Conservation (phyloP, 2,329 filamentous ascomycete species). For the Penicillium sp. region DNA sequence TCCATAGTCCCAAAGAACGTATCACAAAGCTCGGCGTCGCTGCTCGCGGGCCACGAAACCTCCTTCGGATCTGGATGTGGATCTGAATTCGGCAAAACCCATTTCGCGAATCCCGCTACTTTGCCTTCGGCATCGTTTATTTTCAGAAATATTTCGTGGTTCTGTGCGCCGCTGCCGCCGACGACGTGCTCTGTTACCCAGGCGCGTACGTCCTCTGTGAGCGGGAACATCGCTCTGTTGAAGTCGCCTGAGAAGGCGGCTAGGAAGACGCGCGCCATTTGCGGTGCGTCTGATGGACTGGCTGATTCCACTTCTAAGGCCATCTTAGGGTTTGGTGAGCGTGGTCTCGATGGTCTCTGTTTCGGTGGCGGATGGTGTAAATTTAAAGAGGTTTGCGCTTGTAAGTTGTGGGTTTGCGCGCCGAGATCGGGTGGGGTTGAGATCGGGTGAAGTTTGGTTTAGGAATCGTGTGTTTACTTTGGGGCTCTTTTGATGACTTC, state of each 20-base stretch:
- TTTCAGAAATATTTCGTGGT: constrained; percentile 15
- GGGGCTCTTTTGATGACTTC: background rate
- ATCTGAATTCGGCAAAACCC: constrained; percentile 18
- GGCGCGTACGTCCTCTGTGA: constrained; percentile 18
- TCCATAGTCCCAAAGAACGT: constrained; percentile 20
- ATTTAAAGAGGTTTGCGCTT: background rate
- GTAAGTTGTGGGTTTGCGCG: background rate
- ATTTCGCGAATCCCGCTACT: constrained; percentile 24
- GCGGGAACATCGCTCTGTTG: constrained; percentile 24
- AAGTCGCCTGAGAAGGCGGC: constrained; percentile 20
- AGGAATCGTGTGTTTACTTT: background rate
- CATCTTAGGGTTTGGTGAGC: constrained; percentile 8
- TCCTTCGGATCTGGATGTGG: constrained; percentile 3
- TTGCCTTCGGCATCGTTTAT: constrained; percentile 6
- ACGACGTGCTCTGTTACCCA: constrained; percentile 16
- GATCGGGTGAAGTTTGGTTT: background rate
- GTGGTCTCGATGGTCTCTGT: background rate
- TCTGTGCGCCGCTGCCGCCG: background rate
- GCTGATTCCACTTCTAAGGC: constrained; percentile 14
- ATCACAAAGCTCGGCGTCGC: constrained; percentile 18
- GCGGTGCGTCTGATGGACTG: constrained; percentile 13
- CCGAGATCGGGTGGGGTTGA: background rate
- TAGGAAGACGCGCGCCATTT: constrained; percentile 20
- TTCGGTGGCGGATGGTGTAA: background rate
- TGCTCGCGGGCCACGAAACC: constrained; percentile 13